Evolutionary conservation across 2,329 filamentous ascomycete species (phyloP).

Genomic region (Colletotrichum sp.): DNA sequence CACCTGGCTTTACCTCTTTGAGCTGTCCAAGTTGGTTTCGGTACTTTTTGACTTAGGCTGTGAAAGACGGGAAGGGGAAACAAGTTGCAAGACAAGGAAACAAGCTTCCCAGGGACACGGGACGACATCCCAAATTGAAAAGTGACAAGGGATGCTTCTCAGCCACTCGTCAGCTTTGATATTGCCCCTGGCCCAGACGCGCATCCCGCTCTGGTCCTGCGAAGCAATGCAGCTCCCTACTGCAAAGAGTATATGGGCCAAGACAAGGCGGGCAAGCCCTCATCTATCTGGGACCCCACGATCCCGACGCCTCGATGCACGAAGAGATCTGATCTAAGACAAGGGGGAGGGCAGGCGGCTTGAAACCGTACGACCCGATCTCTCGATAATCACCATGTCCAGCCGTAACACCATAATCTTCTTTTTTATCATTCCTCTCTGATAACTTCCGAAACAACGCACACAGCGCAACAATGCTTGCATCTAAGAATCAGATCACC

Average conservation of each 20-base stretch:
- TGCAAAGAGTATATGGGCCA: not conserved
- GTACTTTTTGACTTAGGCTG: not conserved
- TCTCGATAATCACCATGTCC: constrained; percentile 5
- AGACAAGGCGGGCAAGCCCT: not conserved
- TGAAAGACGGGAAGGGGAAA: not conserved
- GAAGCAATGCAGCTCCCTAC: not conserved
- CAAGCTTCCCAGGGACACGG: not conserved
- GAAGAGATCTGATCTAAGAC: not conserved
- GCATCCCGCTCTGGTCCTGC: not conserved
- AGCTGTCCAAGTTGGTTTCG: not conserved
- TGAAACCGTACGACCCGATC: constrained; percentile 4
- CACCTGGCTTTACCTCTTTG: not conserved
- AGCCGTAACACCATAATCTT: not conserved
- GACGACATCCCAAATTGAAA: not conserved
- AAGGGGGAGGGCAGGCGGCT: not conserved
- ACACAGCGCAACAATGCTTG: not conserved
- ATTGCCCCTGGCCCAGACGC: not conserved
- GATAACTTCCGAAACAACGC: not conserved
- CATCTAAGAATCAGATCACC: constrained; percentile 32
- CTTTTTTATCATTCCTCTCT: not conserved
- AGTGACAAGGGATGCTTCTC: not conserved
- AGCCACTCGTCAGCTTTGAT: not conserved
- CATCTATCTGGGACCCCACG: not conserved
- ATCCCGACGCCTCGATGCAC: not conserved
- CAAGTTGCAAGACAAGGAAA: not conserved